phyloP scores from a whole-genome alignment of 176 grass and related monocot species.

The Lolium multiflorum region DNA sequence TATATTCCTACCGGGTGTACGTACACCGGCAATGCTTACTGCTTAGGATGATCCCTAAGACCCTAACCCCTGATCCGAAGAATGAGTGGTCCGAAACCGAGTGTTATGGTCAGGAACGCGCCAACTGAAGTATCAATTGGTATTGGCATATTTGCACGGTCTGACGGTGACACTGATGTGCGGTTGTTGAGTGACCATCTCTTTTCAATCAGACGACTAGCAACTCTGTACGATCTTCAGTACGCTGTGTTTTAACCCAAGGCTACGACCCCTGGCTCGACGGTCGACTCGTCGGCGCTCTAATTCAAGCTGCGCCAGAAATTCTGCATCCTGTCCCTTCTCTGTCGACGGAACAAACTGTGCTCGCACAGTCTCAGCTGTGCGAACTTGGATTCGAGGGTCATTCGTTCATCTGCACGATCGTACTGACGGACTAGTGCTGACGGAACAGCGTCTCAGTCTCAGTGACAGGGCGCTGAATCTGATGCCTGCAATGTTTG shows the following conservation, averaged over 20 bases:
- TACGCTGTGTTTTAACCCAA: not conserved
- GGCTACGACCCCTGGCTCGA: not conserved
- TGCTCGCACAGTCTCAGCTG: not conserved
- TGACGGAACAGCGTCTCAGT: slow-evolving; percentile 22
- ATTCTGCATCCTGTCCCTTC: not conserved
- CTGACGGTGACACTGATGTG: slow-evolving; percentile 21
- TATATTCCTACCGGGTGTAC: not conserved
- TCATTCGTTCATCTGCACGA: not conserved
- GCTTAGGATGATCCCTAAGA: not conserved
- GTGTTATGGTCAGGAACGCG: not conserved
- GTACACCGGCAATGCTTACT: not conserved
- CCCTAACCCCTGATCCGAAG: not conserved
- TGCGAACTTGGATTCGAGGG: slow-evolving; percentile 34
- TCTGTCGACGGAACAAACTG: slow-evolving; percentile 10
- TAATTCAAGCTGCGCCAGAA: not conserved
- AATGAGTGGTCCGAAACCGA: not conserved
- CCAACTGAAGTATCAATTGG: not conserved
- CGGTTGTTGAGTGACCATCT: slow-evolving; percentile 7
- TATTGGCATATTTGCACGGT: not conserved
- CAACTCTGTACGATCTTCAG: not conserved
- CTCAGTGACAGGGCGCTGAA: slow-evolving; percentile 26
- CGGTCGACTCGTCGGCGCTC: not conserved
- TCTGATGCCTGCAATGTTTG: slow-evolving; percentile 15
- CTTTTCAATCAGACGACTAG: not conserved
- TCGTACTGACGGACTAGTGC: not conserved